phyloP scores from a whole-genome alignment of 2,329 filamentous ascomycete species.

The Alternaria postmessia region DNA sequence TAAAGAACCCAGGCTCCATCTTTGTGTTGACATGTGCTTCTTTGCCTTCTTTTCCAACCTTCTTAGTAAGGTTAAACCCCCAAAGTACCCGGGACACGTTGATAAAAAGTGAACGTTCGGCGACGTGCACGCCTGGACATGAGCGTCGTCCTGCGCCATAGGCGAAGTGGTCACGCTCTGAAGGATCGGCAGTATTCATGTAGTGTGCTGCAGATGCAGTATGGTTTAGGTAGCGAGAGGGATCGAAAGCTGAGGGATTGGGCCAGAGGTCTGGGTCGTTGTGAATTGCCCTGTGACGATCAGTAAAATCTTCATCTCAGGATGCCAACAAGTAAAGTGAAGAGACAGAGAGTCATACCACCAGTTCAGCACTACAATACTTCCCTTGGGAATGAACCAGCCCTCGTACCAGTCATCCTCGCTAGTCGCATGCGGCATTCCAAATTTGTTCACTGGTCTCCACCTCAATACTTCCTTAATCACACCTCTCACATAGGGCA shows the following conservation, averaged over 20 bases:
- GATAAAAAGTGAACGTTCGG: constrained; percentile 49
- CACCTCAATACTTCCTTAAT: constrained; percentile 45
- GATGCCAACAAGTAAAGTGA: not conserved
- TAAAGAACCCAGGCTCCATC: constrained; percentile 45
- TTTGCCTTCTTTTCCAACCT: constrained; percentile 32
- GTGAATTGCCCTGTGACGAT: constrained; percentile 42
- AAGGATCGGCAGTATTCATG: constrained; percentile 41
- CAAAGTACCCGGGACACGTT: constrained; percentile 47
- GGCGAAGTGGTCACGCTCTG: constrained; percentile 47
- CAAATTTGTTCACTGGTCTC: constrained; percentile 43
- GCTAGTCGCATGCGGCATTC: constrained; percentile 45
- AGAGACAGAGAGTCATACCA: constrained; percentile 27
- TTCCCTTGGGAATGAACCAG: constrained; percentile 51
- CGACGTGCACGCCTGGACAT: constrained; percentile 49
- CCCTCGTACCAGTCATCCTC: constrained; percentile 51
- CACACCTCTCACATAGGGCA: constrained; percentile 48
- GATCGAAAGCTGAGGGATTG: constrained; percentile 44
- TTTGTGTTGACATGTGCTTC: constrained; percentile 34
- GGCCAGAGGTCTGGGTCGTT: constrained; percentile 36
- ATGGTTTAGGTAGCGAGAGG: constrained; percentile 35
- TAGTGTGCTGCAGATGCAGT: constrained; percentile 41
- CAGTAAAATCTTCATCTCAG: not conserved
- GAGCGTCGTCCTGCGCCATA: constrained; percentile 48
- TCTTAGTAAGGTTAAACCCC: constrained; percentile 46
- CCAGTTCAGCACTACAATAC: constrained; percentile 44